These are phyloP conservation scores for Myotisia sp. DNA, from an alignment of 2,329 filamentous ascomycete species.

Conservation along the genomic window DNA sequence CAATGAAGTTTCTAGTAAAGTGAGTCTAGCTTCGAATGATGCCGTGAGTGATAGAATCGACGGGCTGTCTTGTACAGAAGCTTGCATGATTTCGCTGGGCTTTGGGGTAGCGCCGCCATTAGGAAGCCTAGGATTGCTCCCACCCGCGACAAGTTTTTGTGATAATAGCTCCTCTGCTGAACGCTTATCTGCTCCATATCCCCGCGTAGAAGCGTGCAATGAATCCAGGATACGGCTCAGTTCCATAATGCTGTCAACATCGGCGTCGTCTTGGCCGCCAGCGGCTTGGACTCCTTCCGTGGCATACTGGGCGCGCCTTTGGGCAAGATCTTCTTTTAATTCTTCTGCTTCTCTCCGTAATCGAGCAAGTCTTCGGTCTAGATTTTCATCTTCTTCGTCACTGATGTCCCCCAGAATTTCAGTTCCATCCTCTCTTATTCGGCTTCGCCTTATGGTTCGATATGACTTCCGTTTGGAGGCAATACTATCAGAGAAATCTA, in stretches of 20 bases:
- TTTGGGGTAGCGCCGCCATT: not conserved
- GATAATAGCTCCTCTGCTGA: slow-evolving; percentile 24
- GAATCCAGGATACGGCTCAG: slow-evolving; percentile 59
- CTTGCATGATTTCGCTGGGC: slow-evolving; percentile 1
- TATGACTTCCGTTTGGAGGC: slow-evolving; percentile 73
- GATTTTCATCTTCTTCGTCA: slow-evolving; percentile 62
- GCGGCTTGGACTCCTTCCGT: slow-evolving; percentile 30
- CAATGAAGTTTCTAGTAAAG: slow-evolving; percentile 63
- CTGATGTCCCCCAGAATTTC: slow-evolving; percentile 60
- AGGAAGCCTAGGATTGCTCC: slow-evolving; percentile 7
- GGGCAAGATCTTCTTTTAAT: slow-evolving; percentile 41
- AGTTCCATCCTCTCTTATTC: slow-evolving; percentile 31
- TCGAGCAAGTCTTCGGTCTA: slow-evolving; percentile 66
- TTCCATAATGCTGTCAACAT: slow-evolving; percentile 47
- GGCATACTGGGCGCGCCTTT: slow-evolving; percentile 38
- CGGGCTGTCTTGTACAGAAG: slow-evolving; percentile 20
- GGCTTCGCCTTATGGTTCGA: slow-evolving; percentile 53
- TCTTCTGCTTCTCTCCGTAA: slow-evolving; percentile 72
- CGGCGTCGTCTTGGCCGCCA: slow-evolving; percentile 26
- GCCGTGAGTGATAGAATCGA: slow-evolving; percentile 60
- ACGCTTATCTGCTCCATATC: slow-evolving; percentile 14
- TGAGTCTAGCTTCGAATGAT: slow-evolving; percentile 72
- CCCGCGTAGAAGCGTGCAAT: slow-evolving; percentile 32
- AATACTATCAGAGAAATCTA: slow-evolving; percentile 83
- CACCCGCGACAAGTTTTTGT: slow-evolving; percentile 19